A percentile compares a stretch with the other conserved stretches of the same genome.
These are phyloP conservation scores for Puccinia coronata DNA, from an alignment of 1,284 basidiomycete species.

Conservation along the genomic window DNA sequence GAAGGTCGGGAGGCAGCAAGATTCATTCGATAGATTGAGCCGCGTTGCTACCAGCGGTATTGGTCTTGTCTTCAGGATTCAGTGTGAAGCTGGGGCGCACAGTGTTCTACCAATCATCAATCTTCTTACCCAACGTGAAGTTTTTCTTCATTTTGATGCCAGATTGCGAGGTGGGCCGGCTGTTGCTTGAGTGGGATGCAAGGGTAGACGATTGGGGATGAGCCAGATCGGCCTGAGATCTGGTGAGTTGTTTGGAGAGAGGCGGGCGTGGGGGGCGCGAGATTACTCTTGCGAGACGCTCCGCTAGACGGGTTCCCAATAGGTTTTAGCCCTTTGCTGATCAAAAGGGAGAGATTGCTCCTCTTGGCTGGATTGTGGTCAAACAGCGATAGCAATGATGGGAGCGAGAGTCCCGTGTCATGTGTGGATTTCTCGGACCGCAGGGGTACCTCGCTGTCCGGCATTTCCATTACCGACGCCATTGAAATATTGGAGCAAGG, in stretches of 20 bases:
- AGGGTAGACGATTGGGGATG: neutral
- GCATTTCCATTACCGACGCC: constrained; percentile 7
- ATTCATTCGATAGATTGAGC: constrained; percentile 29
- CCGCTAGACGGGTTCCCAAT: neutral
- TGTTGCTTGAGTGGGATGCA: constrained; percentile 9
- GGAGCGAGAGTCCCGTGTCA: neutral
- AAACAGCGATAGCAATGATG: neutral
- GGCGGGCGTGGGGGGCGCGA: neutral
- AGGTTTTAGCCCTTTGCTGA: constrained; percentile 23
- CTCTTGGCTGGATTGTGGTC: neutral
- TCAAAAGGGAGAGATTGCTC: constrained; percentile 17
- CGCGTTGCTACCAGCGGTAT: constrained; percentile 8
- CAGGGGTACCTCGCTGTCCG: neutral
- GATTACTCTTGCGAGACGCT: neutral
- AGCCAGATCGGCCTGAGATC: constrained; percentile 23
- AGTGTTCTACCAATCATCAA: constrained; percentile 62
- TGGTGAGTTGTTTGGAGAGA: constrained; percentile 24
- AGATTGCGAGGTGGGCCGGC: neutral
- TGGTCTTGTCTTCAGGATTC: constrained; percentile 51
- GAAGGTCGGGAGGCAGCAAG: neutral
- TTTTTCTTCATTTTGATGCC: constrained; percentile 64
- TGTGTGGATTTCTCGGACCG: neutral
- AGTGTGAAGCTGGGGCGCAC: constrained; percentile 60
- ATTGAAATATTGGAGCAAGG: constrained; percentile 13
- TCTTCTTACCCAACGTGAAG: constrained; percentile 58